These are phyloP conservation scores for Exidia glandulosa DNA, from an alignment of 768 basidiomycete species.

Conservation along the genomic window DNA sequence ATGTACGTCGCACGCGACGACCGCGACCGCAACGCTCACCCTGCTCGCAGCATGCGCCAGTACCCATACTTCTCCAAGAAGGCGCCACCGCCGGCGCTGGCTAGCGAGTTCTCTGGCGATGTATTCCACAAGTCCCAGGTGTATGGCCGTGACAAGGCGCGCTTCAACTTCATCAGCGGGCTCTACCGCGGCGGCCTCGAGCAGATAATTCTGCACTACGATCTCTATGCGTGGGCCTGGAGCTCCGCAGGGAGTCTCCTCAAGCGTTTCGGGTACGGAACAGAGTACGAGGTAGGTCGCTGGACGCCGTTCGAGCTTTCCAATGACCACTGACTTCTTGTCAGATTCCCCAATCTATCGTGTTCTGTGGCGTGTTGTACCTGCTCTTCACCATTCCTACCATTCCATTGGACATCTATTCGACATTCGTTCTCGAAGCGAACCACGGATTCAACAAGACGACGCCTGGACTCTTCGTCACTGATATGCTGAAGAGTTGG, in stretches of 20 bases:
- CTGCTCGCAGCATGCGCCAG: conserved; percentile 50
- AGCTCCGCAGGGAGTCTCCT: conserved; percentile 40
- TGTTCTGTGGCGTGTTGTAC: conserved; percentile 59
- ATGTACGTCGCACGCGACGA: conserved; percentile 40
- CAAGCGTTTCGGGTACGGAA: conserved; percentile 46
- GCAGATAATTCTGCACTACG: conserved; percentile 58
- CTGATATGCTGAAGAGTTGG: conserved; percentile 77
- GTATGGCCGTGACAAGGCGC: conserved; percentile 87
- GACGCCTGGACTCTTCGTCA: conserved; percentile 59
- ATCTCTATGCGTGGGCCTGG: conserved; percentile 82
- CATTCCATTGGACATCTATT: conserved; percentile 70
- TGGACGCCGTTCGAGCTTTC: neutral
- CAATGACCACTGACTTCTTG: neutral
- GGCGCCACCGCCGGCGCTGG: conserved; percentile 59
- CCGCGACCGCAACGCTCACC: neutral
- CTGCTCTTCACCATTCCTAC: conserved; percentile 54
- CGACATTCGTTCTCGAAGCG: conserved; percentile 90
- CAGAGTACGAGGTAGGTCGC: conserved; percentile 57
- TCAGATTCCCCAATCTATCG: conserved; percentile 77
- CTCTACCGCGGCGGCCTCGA: conserved; percentile 65
- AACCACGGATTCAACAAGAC: conserved; percentile 97
- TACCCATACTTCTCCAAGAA: conserved; percentile 74
- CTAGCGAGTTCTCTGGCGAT: conserved; percentile 51
- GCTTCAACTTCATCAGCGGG: conserved; percentile 63
- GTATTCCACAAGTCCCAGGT: conserved; percentile 83